Evolutionary conservation across 495 filamentous ascomycete species (phyloP).

Genomic region (Astrothelium subdiscretum): DNA sequence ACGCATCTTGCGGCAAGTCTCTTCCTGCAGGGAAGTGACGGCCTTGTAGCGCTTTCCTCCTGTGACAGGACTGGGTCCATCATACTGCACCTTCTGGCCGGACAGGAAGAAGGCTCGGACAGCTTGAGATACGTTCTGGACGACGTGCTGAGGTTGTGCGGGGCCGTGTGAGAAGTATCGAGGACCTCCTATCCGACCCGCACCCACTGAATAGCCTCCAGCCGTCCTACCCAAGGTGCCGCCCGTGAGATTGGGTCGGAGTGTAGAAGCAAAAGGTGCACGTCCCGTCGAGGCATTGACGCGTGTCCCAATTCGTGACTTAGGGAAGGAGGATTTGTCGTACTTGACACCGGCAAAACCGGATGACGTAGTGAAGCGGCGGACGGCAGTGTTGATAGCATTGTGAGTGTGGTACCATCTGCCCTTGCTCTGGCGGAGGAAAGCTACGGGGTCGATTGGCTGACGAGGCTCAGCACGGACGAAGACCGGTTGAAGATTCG

Average conservation of each 20-base stretch:
- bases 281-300: slow-evolving; percentile 56
- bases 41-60: slow-evolving; percentile 70
- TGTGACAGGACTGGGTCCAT: slow-evolving; percentile 51
- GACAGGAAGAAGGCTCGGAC: slow-evolving; percentile 82
- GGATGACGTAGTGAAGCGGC: slow-evolving; percentile 47
- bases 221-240: slow-evolving; percentile 75
- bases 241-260: slow-evolving; percentile 86
- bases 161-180: slow-evolving; percentile 86
- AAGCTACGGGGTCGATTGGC: slow-evolving; percentile 59
- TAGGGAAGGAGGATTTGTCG: slow-evolving; percentile 53
- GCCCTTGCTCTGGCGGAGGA: slow-evolving; percentile 52
- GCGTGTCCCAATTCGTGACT: slow-evolving; percentile 52
- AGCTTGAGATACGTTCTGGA: slow-evolving; percentile 87
- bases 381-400: slow-evolving; percentile 43
- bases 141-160: slow-evolving; percentile 71
- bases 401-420: slow-evolving; percentile 62
- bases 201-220: slow-evolving; percentile 70
- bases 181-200: slow-evolving; percentile 56
- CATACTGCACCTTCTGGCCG: slow-evolving; percentile 74
- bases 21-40: slow-evolving; percentile 57
- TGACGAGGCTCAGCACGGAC: slow-evolving; percentile 46
- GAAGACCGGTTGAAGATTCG: slow-evolving; percentile 42
- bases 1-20: slow-evolving; percentile 50
- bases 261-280: slow-evolving; percentile 78
- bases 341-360: slow-evolving; percentile 37